phyloP scores from a whole-genome alignment of 2,329 filamentous ascomycete genomes.

The Colletotrichum paranaense region DNA sequence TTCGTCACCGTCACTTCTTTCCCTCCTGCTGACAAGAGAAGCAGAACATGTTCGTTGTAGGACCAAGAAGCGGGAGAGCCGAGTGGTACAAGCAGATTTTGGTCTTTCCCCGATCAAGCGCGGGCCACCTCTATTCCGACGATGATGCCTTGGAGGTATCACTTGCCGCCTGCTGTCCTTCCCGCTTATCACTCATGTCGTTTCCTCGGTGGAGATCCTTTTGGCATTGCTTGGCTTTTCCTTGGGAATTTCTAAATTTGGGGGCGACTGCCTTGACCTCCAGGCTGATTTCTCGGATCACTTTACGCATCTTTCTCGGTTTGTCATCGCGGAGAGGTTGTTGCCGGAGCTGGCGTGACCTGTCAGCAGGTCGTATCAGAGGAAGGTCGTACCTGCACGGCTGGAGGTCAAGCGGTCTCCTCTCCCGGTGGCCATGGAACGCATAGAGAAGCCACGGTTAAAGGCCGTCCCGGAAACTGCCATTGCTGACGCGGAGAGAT shows the following conservation, averaged over 20 bases:
- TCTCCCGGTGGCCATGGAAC: neutral
- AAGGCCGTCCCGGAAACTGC: neutral
- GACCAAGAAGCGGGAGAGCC: neutral
- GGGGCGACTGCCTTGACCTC: neutral
- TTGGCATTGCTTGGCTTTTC: conserved; percentile 7
- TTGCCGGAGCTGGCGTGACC: neutral
- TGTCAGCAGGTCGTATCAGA: neutral
- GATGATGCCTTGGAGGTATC: conserved; percentile 22
- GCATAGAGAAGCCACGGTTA: neutral
- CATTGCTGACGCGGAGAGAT: neutral
- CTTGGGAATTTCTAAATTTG: conserved; percentile 2
- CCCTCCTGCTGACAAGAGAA: neutral
- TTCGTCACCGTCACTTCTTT: conserved; percentile 23
- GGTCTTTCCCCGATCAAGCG: neutral
- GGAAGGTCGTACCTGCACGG: neutral
- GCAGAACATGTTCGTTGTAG: too few species aligned
- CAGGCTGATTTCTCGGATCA: neutral
- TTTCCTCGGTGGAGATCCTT: neutral
- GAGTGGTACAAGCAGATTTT: neutral
- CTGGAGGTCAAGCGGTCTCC: neutral
- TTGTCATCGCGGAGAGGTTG: neutral
- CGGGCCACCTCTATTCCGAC: conserved; percentile 9
- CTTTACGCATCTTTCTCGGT: too few species aligned
- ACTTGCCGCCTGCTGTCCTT: conserved; percentile 18
- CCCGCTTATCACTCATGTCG: too few species aligned